Percentiles rank a stretch among this genome's conserved stretches.
These are phyloP conservation scores for Benincasa hispida DNA, from an alignment of 306 rosid genomes.

Conservation along the genomic window DNA sequence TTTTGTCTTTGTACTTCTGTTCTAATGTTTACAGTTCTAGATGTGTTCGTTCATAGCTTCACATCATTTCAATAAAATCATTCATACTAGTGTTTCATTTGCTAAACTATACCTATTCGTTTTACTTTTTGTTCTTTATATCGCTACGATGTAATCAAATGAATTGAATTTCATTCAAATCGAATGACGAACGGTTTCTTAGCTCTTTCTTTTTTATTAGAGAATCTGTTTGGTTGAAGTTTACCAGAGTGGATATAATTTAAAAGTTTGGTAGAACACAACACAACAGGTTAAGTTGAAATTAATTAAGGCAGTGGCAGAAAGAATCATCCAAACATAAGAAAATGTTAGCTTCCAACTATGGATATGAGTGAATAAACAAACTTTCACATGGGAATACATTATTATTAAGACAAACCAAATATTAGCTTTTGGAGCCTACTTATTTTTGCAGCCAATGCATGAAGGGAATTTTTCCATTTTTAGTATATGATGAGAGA, in stretches of 20 bases:
- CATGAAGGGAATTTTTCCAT: background rate
- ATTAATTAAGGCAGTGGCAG: background rate
- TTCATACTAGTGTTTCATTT: background rate
- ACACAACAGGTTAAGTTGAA: background rate
- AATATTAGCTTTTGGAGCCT: background rate
- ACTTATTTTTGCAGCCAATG: background rate
- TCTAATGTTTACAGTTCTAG: background rate
- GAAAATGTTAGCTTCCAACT: background rate
- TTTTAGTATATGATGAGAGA: background rate
- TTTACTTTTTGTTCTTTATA: background rate
- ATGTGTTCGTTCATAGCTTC: background rate
- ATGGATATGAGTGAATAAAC: background rate
- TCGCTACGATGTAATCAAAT: background rate
- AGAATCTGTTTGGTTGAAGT: background rate
- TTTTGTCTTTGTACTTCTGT: background rate
- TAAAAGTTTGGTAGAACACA: background rate
- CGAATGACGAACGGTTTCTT: background rate
- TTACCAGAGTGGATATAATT: background rate
- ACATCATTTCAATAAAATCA: background rate
- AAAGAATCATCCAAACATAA: constrained; percentile 3
- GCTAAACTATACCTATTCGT: background rate
- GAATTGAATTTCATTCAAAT: background rate
- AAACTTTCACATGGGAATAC: background rate
- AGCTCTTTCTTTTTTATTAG: background rate
- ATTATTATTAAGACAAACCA: background rate